phyloP scores from a whole-genome alignment of 2,329 filamentous ascomycete species.

The Ophiostoma montium region DNA sequence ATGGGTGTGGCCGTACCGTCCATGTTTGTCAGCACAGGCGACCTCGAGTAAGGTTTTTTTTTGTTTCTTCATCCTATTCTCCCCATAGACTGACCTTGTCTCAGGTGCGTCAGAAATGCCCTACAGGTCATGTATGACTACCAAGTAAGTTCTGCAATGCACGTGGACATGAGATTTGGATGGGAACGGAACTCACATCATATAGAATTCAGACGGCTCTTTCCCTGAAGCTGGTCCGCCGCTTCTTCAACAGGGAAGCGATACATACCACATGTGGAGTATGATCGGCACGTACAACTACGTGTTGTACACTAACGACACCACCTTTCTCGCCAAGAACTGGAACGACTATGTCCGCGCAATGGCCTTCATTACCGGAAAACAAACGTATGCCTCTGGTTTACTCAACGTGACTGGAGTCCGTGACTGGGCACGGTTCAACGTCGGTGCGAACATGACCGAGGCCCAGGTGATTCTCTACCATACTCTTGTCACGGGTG shows the following conservation, averaged over 20 bases:
- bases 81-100: neutral
- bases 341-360: slow-evolving; percentile 21
- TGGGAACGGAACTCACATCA: neutral
- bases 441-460: slow-evolving; percentile 33
- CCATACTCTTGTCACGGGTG: slow-evolving; percentile 37
- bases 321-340: slow-evolving; percentile 19
- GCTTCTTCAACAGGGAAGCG: slow-evolving; percentile 21
- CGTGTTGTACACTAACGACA: slow-evolving; percentile 36
- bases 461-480: slow-evolving; percentile 40
- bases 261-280: slow-evolving; percentile 24
- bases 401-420: slow-evolving; percentile 34
- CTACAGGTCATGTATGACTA: slow-evolving; percentile 28
- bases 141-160: slow-evolving; percentile 10
- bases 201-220: slow-evolving; percentile 24
- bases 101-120: slow-evolving; percentile 27
- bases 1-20: slow-evolving; percentile 37
- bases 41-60: slow-evolving; percentile 23
- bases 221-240: slow-evolving; percentile 37
- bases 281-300: slow-evolving; percentile 44
- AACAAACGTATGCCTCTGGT: slow-evolving; percentile 18
- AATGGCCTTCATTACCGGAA: slow-evolving; percentile 18
- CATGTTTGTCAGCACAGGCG: slow-evolving; percentile 34
- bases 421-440: slow-evolving; percentile 36
- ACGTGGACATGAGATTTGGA: no score
- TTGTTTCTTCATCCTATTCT: neutral